Conservation (phyloP, 2,329 filamentous ascomycete species). For the Peltaster fructicola region DNA sequence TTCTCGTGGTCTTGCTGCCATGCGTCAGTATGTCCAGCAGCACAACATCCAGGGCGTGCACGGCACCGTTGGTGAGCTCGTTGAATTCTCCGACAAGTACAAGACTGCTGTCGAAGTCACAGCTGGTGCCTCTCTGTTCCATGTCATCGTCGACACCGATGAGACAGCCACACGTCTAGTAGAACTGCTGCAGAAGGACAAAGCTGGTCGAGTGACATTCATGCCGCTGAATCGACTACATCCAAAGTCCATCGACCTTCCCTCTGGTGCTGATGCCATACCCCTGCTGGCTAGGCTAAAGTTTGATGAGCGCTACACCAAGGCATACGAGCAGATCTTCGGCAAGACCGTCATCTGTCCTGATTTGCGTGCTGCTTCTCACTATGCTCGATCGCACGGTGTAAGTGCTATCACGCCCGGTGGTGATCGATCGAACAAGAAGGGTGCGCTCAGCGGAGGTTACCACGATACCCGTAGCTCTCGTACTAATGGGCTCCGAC, state of each 20-base stretch:
- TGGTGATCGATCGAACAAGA: slow-evolving; percentile 86
- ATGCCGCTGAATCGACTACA: slow-evolving; percentile 78
- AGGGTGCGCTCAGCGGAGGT: slow-evolving; percentile 87
- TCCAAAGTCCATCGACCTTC: slow-evolving; percentile 51
- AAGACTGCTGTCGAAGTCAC: slow-evolving; percentile 82
- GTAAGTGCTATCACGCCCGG: slow-evolving; percentile 89
- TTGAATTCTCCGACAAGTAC: slow-evolving; percentile 71
- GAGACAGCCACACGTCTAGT: slow-evolving; percentile 70
- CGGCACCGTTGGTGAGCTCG: slow-evolving; percentile 82
- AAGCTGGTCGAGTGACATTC: slow-evolving; percentile 77
- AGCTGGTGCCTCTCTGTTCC: slow-evolving; percentile 80
- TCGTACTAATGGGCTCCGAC: slow-evolving; percentile 66
- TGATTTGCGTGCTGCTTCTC: slow-evolving; percentile 67
- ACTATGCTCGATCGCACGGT: slow-evolving; percentile 82
- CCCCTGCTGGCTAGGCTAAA: slow-evolving; percentile 71
- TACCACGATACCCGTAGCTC: slow-evolving; percentile 78
- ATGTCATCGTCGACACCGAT: slow-evolving; percentile 88
- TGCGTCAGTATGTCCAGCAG: slow-evolving; percentile 66
- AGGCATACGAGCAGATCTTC: slow-evolving; percentile 86
- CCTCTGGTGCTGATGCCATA: slow-evolving; percentile 71
- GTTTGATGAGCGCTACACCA: slow-evolving; percentile 60
- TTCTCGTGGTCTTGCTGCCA: slow-evolving; percentile 67
- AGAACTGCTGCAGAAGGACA: slow-evolving; percentile 60
- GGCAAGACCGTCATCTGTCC: slow-evolving; percentile 90
- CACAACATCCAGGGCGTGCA: slow-evolving; percentile 72